Percentiles rank a stretch among this genome's conserved stretches.
phyloP scores from a whole-genome alignment of 2,329 filamentous ascomycete species.

The Alternaria gansuensis region DNA sequence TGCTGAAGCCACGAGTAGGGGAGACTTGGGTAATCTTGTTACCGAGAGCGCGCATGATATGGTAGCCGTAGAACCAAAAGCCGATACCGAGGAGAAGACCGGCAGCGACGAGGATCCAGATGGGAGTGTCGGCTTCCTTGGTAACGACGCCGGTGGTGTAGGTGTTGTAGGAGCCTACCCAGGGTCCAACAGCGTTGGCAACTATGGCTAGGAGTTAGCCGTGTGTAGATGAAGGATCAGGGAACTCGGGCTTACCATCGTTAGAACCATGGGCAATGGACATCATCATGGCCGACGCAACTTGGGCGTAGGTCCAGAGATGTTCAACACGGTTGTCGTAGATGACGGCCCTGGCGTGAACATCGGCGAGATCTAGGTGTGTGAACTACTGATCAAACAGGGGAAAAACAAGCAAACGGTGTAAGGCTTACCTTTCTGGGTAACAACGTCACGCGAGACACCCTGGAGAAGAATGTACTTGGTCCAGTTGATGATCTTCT shows the following conservation, averaged over 20 bases:
- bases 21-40: slow-evolving; percentile 70
- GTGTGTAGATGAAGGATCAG: accelerated
- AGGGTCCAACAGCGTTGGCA: slow-evolving; percentile 64
- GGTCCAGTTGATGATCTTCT: slow-evolving; percentile 50
- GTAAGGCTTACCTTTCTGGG: slow-evolving; percentile 9
- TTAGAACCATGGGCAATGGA: slow-evolving; percentile 77
- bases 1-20: slow-evolving; percentile 61
- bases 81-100: slow-evolving; percentile 64
- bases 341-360: slow-evolving; percentile 54
- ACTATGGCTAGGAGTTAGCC: slow-evolving; percentile 47
- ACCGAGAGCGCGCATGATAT: slow-evolving; percentile 69
- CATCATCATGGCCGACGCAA: slow-evolving; percentile 70
- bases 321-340: slow-evolving; percentile 61
- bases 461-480: slow-evolving; percentile 58
- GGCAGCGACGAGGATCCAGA: slow-evolving; percentile 68
- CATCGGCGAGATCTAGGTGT: slow-evolving; percentile 41
- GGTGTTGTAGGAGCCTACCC: slow-evolving; percentile 69
- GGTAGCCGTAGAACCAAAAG: slow-evolving; percentile 69
- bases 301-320: slow-evolving; percentile 56
- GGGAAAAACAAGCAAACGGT: no score
- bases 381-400: no score
- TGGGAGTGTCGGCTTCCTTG: slow-evolving; percentile 61
- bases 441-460: slow-evolving; percentile 55
- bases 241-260: slow-evolving; percentile 51
- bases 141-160: slow-evolving; percentile 63